A percentile compares a stretch with the other conserved stretches of the same genome.
Conservation (phyloP, 352 stramenopile genomes). For the Phytophthora citricola region DNA sequence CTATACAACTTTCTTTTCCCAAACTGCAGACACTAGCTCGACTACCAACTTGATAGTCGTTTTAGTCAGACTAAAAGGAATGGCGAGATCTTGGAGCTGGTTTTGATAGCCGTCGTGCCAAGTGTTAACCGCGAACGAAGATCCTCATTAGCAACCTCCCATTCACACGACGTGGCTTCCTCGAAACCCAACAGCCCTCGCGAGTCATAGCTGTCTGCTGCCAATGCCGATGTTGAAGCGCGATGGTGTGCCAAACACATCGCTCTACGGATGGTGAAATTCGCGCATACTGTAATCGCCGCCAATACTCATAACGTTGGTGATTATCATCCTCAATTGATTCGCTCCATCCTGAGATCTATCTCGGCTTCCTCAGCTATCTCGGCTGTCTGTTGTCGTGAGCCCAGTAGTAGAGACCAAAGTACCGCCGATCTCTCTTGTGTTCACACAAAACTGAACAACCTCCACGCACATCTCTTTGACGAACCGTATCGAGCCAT, state of each 20-base stretch:
- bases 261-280: conserved; percentile 28
- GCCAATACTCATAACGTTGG: neutral
- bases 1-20: too few species aligned
- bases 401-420: neutral
- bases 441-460: neutral
- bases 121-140: too few species aligned
- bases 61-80: too few species aligned
- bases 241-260: conserved; percentile 33
- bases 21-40: too few species aligned
- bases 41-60: too few species aligned
- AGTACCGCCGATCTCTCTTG: conserved; percentile 8
- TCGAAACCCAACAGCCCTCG: too few species aligned
- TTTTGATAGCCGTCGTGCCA: too few species aligned
- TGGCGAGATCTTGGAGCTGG: too few species aligned
- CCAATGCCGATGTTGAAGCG: conserved; percentile 14
- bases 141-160: too few species aligned
- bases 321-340: conserved; percentile 15
- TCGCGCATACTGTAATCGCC: conserved; percentile 8
- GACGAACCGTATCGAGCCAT: conserved; percentile 12
- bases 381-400: conserved; percentile 20
- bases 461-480: neutral
- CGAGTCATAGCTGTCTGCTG: neutral
- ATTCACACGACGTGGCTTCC: too few species aligned
- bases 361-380: conserved; percentile 33
- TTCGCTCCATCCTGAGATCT: conserved; percentile 31